A percentile compares a stretch with the other conserved stretches of the same genome.
These are phyloP conservation scores for Rhizopus delemar DNA, from an alignment of 371 early-diverging fungal genomes.

Conservation along the genomic window DNA sequence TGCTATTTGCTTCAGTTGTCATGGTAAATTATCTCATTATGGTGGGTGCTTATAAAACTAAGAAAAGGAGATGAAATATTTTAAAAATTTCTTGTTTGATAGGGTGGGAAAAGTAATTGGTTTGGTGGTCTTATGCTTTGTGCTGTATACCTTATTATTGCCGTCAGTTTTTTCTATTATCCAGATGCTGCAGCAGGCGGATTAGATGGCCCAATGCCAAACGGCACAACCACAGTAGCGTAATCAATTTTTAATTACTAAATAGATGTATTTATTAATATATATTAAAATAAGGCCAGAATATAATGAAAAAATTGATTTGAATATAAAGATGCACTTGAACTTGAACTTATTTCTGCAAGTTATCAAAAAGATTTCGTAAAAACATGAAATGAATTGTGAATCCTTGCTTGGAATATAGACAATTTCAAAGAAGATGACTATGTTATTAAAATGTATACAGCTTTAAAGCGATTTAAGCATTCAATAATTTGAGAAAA, in stretches of 20 bases:
- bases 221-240: neutral
- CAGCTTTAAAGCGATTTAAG: neutral
- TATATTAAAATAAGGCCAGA: no score
- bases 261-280: neutral
- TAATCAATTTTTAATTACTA: neutral
- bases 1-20: constrained; percentile 80
- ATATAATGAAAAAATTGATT: constrained; percentile 44
- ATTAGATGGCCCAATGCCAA: neutral
- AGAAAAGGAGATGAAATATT: neutral
- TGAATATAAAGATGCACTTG: constrained; percentile 74
- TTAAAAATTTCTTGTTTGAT: constrained; percentile 12
- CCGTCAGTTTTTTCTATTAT: constrained; percentile 73
- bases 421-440: constrained; percentile 32
- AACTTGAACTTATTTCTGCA: constrained; percentile 85
- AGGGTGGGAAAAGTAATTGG: constrained; percentile 78
- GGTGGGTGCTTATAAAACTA: constrained; percentile 25
- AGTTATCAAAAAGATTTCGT: constrained; percentile 86
- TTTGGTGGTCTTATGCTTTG: constrained; percentile 81
- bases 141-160: constrained; percentile 70
- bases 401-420: constrained; percentile 35
- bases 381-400: constrained; percentile 85
- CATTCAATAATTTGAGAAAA: constrained; percentile 8
- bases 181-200: constrained; percentile 36
- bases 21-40: constrained; percentile 78
- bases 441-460: neutral